Evolutionary conservation across 2,329 filamentous ascomycete species (phyloP).

Genomic region (Paracorniculantispora psalliotae): DNA sequence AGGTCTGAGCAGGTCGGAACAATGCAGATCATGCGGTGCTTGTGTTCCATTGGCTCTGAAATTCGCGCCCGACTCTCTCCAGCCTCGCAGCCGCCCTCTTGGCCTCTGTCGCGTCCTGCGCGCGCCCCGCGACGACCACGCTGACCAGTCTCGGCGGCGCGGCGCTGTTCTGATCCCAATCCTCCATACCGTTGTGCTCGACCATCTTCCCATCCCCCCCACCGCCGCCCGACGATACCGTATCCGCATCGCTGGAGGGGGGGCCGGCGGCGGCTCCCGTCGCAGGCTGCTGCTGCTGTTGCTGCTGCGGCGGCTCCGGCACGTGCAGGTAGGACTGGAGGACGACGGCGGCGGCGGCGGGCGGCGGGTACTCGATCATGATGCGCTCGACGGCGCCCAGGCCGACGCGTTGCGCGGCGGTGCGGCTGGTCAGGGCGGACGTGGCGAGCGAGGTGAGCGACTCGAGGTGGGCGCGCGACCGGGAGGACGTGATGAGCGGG

Average conservation of each 20-base stretch:
- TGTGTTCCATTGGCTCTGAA: slow-evolving; percentile 48
- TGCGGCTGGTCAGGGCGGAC: slow-evolving; percentile 48
- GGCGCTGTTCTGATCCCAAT: slow-evolving; percentile 19
- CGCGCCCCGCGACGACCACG: slow-evolving; percentile 47
- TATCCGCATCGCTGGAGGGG: background rate
- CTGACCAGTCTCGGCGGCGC: slow-evolving; percentile 49
- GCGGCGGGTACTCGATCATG: slow-evolving; percentile 50
- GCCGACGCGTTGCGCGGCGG: slow-evolving; percentile 47
- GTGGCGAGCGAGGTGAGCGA: slow-evolving; percentile 50
- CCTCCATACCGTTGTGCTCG: too few relatives aligned
- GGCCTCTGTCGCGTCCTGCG: slow-evolving; percentile 46
- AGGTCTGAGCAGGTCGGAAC: too few relatives aligned
- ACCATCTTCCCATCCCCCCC: too few relatives aligned
- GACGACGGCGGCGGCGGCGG: slow-evolving; percentile 31
- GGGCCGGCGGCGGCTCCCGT: slow-evolving; percentile 16
- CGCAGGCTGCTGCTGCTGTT: too few relatives aligned
- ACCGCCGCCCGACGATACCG: background rate
- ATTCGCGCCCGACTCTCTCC: slow-evolving; percentile 49
- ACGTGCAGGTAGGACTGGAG: slow-evolving; percentile 42
- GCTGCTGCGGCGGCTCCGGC: slow-evolving; percentile 21
- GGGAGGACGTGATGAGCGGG: slow-evolving; percentile 52
- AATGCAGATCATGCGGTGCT: background rate
- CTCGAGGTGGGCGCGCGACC: slow-evolving; percentile 38
- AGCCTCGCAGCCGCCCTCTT: slow-evolving; percentile 47
- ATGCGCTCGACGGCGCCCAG: slow-evolving; percentile 52